Conservation (phyloP, 2,329 filamentous ascomycete species). For the Mycosphaerelloides madeirae region DNA sequence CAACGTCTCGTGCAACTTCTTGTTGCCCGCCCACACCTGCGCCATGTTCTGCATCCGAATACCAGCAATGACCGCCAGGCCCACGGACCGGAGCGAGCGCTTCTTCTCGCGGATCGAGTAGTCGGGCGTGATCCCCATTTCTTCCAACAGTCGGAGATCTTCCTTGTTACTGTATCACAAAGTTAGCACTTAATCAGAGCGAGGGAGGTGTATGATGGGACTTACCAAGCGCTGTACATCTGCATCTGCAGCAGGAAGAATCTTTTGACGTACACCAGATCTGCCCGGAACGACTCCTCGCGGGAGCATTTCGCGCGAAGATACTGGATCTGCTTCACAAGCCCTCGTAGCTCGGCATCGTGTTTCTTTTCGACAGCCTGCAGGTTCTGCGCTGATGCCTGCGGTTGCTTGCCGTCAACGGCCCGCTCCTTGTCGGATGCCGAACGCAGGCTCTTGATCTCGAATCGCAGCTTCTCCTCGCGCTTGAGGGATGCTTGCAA, state of each 20-base stretch:
- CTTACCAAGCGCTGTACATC: constrained; percentile 85
- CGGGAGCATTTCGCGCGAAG: constrained; percentile 75
- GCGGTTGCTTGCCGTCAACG: constrained; percentile 26
- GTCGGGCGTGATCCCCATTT: constrained; percentile 66
- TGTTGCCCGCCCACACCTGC: constrained; percentile 47
- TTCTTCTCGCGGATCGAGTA: constrained; percentile 43
- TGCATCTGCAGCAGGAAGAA: constrained; percentile 75
- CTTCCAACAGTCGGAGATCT: constrained; percentile 77
- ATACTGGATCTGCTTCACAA: constrained; percentile 87
- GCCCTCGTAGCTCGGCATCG: constrained; percentile 70
- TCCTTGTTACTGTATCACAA: constrained; percentile 70
- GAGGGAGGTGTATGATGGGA: constrained; percentile 25
- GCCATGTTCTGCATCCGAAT: constrained; percentile 49
- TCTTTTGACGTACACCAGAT: constrained; percentile 80
- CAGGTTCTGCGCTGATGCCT: constrained; percentile 44
- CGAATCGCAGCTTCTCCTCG: constrained; percentile 34
- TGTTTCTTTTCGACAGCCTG: constrained; percentile 65
- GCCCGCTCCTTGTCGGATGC: constrained; percentile 18
- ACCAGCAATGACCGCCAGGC: constrained; percentile 45
- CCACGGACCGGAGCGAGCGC: constrained; percentile 47
- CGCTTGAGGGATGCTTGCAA: constrained; percentile 28
- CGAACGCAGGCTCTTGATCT: constrained; percentile 25
- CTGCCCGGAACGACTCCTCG: constrained; percentile 73
- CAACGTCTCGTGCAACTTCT: constrained; percentile 46
- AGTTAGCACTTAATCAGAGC: constrained; percentile 6